Evolutionary conservation across 169 alveolate genomes (phyloP).

Genomic region (Plasmodium fragile): DNA sequence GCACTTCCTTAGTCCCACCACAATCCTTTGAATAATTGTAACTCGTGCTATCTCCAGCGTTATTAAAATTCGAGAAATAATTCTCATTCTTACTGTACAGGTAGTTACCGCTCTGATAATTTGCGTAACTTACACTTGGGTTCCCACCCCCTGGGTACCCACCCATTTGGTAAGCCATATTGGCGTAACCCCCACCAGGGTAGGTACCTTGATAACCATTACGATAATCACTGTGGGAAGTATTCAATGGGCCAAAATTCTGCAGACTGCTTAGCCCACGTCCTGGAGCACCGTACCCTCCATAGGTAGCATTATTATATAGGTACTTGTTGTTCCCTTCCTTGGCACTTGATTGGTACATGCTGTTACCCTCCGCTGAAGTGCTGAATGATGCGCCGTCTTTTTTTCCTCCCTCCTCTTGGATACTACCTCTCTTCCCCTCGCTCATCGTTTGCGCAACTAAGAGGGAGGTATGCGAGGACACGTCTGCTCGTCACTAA

Average conservation of each 20-base stretch:
- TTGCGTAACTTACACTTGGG: conserved; percentile 7
- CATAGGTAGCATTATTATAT: conserved; percentile 15
- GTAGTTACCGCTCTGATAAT: conserved; percentile 9
- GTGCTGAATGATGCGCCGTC: background rate
- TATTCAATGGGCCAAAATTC: background rate
- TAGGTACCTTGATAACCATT: background rate
- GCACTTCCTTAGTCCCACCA: background rate
- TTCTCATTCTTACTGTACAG: conserved; percentile 24
- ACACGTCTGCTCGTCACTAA: background rate
- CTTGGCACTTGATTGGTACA: conserved; percentile 19
- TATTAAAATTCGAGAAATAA: conserved; percentile 20
- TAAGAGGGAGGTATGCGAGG: background rate
- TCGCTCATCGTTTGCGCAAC: conserved; percentile 32
- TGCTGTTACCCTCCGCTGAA: background rate
- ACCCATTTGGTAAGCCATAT: background rate
- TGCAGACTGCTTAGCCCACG: background rate
- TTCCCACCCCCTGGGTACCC: background rate
- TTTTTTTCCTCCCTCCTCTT: conserved; percentile 13
- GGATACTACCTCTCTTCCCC: conserved; percentile 7
- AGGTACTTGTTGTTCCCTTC: conserved; percentile 13
- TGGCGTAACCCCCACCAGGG: background rate
- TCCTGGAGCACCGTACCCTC: background rate
- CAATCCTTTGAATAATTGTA: background rate
- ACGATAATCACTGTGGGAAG: background rate
- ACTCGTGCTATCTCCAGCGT: background rate